Conservation (phyloP, 495 filamentous ascomycete species). For the Opeltia flavorubescens region DNA sequence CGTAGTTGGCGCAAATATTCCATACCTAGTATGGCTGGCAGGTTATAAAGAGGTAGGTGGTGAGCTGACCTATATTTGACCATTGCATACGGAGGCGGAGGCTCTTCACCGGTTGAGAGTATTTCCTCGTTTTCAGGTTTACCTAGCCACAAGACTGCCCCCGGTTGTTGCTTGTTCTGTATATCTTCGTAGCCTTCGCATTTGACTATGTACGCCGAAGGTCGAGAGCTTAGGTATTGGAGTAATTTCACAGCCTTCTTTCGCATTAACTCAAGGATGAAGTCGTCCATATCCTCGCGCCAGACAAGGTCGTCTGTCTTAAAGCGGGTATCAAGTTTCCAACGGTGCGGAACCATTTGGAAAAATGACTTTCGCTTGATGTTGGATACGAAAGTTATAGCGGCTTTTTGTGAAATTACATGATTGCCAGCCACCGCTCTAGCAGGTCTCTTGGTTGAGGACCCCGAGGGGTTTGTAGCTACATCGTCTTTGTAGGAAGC, state of each 20-base stretch:
- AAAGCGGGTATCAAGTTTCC: constrained; percentile 22
- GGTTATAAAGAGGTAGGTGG: constrained; percentile 32
- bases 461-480: not conserved
- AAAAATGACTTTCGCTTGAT: constrained; percentile 13
- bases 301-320: constrained; percentile 33
- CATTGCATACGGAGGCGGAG: constrained; percentile 7
- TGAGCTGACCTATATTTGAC: constrained; percentile 12
- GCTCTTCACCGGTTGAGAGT: constrained; percentile 22
- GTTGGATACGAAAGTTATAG: constrained; percentile 5
- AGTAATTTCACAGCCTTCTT: constrained; percentile 29
- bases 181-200: constrained; percentile 27
- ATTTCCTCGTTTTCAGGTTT: constrained; percentile 15
- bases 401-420: constrained; percentile 5
- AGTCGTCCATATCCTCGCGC: constrained; percentile 54
- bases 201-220: constrained; percentile 13
- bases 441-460: not conserved
- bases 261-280: constrained; percentile 40
- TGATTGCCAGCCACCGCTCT: constrained; percentile 9
- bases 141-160: constrained; percentile 20
- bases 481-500: not conserved
- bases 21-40: constrained; percentile 24
- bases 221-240: constrained; percentile 13
- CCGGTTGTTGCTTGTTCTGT: constrained; percentile 17
- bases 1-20: constrained; percentile 22
- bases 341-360: constrained; percentile 23